Evolutionary conservation across 345 rosid species (phyloP).

Genomic region (Dovyalis caffra): DNA sequence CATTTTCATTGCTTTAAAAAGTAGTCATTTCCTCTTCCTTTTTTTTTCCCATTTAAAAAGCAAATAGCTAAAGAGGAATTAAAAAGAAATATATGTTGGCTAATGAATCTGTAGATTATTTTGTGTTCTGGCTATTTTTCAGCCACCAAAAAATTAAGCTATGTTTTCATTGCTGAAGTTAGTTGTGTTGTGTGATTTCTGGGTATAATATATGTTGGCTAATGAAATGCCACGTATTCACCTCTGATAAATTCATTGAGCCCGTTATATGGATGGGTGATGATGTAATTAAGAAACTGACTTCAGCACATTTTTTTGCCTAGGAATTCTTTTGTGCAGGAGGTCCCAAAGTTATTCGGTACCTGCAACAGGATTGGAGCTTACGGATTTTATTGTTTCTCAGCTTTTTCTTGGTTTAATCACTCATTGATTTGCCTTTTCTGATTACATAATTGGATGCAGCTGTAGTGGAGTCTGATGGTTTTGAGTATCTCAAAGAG

Average conservation of each 20-base stretch:
- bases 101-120: not conserved
- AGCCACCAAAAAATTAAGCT: not conserved
- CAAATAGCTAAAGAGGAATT: too few species aligned
- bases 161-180: not conserved
- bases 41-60: too few species aligned
- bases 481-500: conserved; percentile 66
- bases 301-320: too few species aligned
- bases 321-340: too few species aligned
- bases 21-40: too few species aligned
- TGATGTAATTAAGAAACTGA: too few species aligned
- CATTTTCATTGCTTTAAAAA: too few species aligned
- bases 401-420: not conserved
- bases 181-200: not conserved
- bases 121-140: not conserved
- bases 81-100: too few species aligned
- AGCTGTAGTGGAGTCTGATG: conserved; percentile 76
- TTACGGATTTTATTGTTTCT: not conserved
- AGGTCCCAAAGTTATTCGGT: too few species aligned
- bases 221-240: not conserved
- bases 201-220: not conserved
- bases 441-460: conserved; percentile 24
- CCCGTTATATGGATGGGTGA: too few species aligned
- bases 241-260: too few species aligned
- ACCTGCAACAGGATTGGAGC: too few species aligned
- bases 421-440: not conserved